phyloP scores from a whole-genome alignment of 2,329 filamentous ascomycete species.

The Nigrospora osmanthi region DNA sequence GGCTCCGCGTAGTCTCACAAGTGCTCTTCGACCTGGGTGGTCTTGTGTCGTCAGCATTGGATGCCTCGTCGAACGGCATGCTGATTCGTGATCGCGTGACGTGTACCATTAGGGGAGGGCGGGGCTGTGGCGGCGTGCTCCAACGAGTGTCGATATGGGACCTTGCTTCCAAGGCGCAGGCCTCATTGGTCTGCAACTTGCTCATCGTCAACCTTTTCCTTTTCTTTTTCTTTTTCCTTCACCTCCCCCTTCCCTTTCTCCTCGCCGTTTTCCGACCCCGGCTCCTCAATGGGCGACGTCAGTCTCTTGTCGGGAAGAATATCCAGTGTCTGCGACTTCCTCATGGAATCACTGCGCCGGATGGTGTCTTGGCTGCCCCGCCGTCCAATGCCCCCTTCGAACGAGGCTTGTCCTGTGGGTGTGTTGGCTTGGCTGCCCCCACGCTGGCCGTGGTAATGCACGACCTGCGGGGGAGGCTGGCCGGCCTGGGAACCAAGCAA shows the following conservation, averaged over 20 bases:
- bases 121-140: no score
- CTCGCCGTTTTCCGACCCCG: constrained; percentile 15
- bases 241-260: constrained; percentile 6
- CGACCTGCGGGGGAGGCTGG: constrained; percentile 56
- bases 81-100: no score
- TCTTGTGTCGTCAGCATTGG: no score
- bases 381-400: constrained; percentile 37
- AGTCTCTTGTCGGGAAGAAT: constrained; percentile 28
- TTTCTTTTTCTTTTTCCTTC: neutral
- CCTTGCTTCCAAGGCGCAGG: no score
- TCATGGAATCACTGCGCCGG: constrained; percentile 27
- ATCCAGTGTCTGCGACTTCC: constrained; percentile 27
- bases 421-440: constrained; percentile 62
- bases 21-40: no score
- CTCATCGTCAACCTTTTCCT: no score
- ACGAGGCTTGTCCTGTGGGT: constrained; percentile 46
- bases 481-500: constrained; percentile 54
- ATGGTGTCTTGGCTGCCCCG: constrained; percentile 40
- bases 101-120: no score
- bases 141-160: no score
- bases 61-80: no score
- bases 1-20: no score
- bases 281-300: constrained; percentile 17
- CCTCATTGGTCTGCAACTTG: no score
- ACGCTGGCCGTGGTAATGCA: constrained; percentile 60